Percentiles rank a stretch among this genome's conserved stretches.
Conservation (phyloP, 202 grass and related monocot species). For the Carex sylvatica region DNA sequence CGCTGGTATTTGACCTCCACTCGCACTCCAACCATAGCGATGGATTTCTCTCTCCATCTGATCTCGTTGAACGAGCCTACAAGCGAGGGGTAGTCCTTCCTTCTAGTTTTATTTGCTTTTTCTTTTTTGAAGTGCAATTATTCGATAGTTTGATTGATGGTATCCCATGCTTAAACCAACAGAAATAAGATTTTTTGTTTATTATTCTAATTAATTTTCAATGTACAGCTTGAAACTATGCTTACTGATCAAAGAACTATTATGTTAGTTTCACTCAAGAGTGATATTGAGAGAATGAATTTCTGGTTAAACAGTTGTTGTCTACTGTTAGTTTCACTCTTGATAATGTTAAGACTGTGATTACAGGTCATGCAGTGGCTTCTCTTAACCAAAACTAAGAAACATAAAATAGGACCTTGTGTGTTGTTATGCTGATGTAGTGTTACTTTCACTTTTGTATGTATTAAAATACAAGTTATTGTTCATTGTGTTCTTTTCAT, state of each 20-base stretch:
- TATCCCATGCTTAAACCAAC: neutral
- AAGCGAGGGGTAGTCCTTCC: slow-evolving; percentile 40
- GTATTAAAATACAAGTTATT: neutral
- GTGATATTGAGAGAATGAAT: neutral
- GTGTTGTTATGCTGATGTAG: neutral
- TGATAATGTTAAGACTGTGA: neutral
- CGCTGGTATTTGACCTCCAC: slow-evolving; percentile 73
- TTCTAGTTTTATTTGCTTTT: neutral
- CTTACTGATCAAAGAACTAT: neutral
- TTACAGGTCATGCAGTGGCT: neutral
- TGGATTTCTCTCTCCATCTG: slow-evolving; percentile 72
- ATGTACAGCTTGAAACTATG: neutral
- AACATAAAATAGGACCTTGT: neutral
- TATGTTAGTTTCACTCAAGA: neutral
- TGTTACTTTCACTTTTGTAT: neutral
- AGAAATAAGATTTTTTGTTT: neutral
- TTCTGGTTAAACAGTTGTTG: neutral
- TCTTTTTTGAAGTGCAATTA: slow-evolving; percentile 25
- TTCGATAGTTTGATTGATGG: neutral
- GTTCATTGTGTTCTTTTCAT: neutral
- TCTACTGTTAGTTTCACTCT: neutral
- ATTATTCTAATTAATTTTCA: neutral
- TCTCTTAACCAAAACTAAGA: neutral
- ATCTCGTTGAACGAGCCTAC: slow-evolving; percentile 74
- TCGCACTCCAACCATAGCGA: slow-evolving; percentile 83